Evolutionary conservation across 2,329 filamentous ascomycete genomes (phyloP), one percentile per base, ranked within the genome.

Genomic region (Pleoardoris graminearum): DNA sequence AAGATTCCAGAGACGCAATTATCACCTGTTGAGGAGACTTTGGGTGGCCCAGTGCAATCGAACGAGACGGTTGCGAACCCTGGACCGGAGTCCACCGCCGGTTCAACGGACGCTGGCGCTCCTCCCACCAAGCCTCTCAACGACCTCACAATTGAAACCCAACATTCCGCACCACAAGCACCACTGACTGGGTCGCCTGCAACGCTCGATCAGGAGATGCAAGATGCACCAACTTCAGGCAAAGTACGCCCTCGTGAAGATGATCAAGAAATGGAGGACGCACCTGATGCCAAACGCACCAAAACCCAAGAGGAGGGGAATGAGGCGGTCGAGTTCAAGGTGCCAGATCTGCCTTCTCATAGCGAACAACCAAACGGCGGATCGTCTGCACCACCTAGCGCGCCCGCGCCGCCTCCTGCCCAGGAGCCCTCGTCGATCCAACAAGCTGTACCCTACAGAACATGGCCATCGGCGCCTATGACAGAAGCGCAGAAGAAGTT

Each of bases 211-310:
- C 65, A 66, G 11, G 65, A 71, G 4, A 75, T 75, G 72, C 62
- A 67, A 39, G 74, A 76, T 50, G 72, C 70, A 35, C 73, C 72
- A 6, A 57, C 62, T 2, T 70, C 71, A n/a, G 71, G 71, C 27
- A 72, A 71, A 43, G 80, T 90, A 1, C 85, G 90, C 10, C 88
- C 87, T 60, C 86, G 92, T 12, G 91, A 96, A 53, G 86, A 91
- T 4, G 91, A 96, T 58, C 76, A 77, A 14, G 77, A 78, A 1
- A 76, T 16, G 77, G 87, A 48, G 1, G 76, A 76, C 11, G 77
- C 69, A n/a, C 77, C 90, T 58, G 87, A 48, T 14, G 83, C 91
- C 1, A 97, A 97, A 78, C 86, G 92, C 22, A 85, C 89, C 32
- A 93, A 87, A 75, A 88, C 90, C 0, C 88, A 89, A 17, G 66